Evolutionary conservation across 768 basidiomycete species (phyloP), one percentile per base, ranked within the genome.

Genomic region (Glaciozyma antarctica): DNA sequence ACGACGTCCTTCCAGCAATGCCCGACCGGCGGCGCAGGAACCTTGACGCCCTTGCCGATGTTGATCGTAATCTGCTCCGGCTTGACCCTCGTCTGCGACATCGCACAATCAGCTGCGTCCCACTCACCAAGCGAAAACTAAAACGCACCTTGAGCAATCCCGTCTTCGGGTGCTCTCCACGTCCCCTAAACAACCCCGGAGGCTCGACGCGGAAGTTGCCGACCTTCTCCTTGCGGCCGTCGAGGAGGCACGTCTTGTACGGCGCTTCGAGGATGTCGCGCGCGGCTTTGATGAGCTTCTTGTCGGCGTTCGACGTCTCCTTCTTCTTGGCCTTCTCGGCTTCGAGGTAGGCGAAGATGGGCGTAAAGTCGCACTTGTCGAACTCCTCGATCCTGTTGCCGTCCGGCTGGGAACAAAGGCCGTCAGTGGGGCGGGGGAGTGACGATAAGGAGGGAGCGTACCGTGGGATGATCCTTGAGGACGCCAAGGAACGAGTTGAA

Each of bases 201-300:
- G 95, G 95, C 81, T 99, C 95, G 59, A 97, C 86, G 71, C 92
- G 83, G 81, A 98, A 98, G 79, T 98, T 99, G 47, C 95, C 95
- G 56, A 97, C 84, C 77, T 97, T 98, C 80, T 99, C 95, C 78
- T 91, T 94, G 60, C 93, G 86, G 17, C 94, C 94, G 73, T 99
- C 91, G 43, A 99, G 83, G n/a, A 86, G 74, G 77, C 94, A 97
- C 30, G 82, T 82, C 26, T 83, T 84, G 77, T 92, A 97, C 68
- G 86, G 87, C 57, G 83, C 84, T 77, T 98, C 95, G 65, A 85
- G 73, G 34, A 84, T 83, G 61, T 97, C 93, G 76, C 86, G 90
- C 62, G 81, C 82, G 72, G 86, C 87, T 80, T 97, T 97, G 52
- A 85, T 76, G 65, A 84, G 86, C 77, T 97, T 97, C 82, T 97